These are phyloP conservation scores for Bipolaris gigantea DNA, from an alignment of 2,329 filamentous ascomycete species.

Conservation along the genomic window DNA sequence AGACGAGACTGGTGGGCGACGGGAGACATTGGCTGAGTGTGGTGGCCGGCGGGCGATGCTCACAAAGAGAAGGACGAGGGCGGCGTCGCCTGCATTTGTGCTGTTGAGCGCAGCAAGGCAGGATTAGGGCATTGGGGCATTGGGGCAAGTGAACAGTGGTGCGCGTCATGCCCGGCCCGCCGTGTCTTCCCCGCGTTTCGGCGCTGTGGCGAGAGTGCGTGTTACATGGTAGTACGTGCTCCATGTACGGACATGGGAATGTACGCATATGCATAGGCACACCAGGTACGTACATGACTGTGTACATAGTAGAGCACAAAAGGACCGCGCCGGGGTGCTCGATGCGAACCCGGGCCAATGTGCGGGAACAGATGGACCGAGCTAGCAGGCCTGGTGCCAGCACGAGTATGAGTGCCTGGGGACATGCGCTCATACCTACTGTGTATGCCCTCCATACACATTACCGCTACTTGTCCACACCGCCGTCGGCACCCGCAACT, in stretches of 20 bases:
- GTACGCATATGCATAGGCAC: background rate
- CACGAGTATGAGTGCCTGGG: no score
- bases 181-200: constrained; percentile 10
- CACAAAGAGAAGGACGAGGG: no score
- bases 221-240: no score
- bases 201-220: background rate
- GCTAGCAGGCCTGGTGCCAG: constrained; percentile 20
- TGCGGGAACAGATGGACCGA: constrained; percentile 38
- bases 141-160: background rate
- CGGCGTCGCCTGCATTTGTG: background rate
- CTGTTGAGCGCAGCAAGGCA: background rate
- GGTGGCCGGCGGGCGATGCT: constrained; percentile 12
- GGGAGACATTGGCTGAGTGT: constrained; percentile 4
- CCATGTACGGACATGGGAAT: background rate
- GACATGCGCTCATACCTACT: no score
- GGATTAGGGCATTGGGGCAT: constrained; percentile 1
- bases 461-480: background rate
- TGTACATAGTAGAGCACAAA: no score
- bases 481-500: constrained; percentile 38
- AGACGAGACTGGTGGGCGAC: constrained; percentile 2
- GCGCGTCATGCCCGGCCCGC: constrained; percentile 12
- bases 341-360: constrained; percentile 16
- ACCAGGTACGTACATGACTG: no score
- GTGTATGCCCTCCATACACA: no score
- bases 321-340: background rate